phyloP scores from a whole-genome alignment of 179 eudicot species.

The Silene coronaria region DNA sequence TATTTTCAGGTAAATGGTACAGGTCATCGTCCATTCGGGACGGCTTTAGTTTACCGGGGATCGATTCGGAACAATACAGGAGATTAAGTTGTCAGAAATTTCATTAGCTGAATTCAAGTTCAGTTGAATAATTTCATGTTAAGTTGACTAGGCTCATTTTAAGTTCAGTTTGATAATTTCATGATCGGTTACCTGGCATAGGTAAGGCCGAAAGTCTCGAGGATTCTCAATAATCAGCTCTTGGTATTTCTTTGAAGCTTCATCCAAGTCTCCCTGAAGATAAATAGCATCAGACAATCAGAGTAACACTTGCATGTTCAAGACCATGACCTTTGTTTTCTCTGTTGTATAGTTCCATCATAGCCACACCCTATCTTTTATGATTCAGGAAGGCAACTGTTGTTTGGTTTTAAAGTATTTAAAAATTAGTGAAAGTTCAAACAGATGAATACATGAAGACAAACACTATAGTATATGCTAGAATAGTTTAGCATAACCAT shows the following conservation, averaged over 20 bases:
- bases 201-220: slow-evolving; percentile 88
- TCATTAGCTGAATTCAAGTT: too few species aligned
- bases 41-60: too few species aligned
- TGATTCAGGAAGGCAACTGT: background rate
- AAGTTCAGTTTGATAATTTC: background rate
- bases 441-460: background rate
- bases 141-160: too few species aligned
- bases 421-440: background rate
- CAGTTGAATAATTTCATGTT: too few species aligned
- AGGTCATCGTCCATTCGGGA: too few species aligned
- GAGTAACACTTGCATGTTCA: background rate
- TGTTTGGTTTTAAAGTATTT: background rate
- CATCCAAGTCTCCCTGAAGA: slow-evolving; percentile 77
- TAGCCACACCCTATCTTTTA: too few species aligned
- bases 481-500: background rate
- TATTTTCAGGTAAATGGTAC: too few species aligned
- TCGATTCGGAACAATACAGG: too few species aligned
- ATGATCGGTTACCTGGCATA: slow-evolving; percentile 64
- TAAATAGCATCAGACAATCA: background rate
- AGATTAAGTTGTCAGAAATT: too few species aligned
- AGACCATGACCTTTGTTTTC: background rate
- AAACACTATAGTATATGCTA: background rate
- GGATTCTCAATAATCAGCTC: slow-evolving; percentile 68
- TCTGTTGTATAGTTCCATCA: background rate
- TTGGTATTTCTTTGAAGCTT: slow-evolving; percentile 59